Percentiles rank a stretch among this genome's conserved stretches.
These are phyloP conservation scores for Cyberlindnera amylophila DNA, from an alignment of 805 yeast species.

Conservation along the genomic window DNA sequence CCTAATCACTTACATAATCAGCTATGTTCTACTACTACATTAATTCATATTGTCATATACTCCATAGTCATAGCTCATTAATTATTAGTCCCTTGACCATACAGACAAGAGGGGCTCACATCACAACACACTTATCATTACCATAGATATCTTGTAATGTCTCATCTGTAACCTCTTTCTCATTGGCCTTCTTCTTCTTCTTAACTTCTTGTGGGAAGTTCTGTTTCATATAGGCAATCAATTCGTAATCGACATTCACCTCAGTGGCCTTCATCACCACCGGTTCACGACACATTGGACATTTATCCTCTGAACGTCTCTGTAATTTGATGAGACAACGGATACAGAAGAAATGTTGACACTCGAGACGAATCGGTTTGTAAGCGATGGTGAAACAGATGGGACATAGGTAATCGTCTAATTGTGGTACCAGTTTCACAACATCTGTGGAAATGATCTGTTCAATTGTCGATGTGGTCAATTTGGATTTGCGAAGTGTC, in stretches of 20 bases:
- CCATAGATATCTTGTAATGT: slow-evolving; percentile 27
- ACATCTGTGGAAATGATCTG: slow-evolving; percentile 50
- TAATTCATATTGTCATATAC: neutral
- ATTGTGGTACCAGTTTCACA: slow-evolving; percentile 59
- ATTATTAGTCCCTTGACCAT: no score
- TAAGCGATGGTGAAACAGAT: slow-evolving; percentile 67
- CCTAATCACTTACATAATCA: no score
- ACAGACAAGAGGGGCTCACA: no score
- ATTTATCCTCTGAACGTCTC: slow-evolving; percentile 50
- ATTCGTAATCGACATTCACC: slow-evolving; percentile 51
- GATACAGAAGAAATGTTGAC: slow-evolving; percentile 70
- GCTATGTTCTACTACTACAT: neutral
- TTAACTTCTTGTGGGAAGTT: slow-evolving; percentile 69
- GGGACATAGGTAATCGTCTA: slow-evolving; percentile 75
- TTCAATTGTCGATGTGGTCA: slow-evolving; percentile 20
- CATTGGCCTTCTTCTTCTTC: slow-evolving; percentile 54
- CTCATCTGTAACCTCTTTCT: slow-evolving; percentile 43
- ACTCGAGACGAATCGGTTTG: slow-evolving; percentile 62
- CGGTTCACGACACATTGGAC: slow-evolving; percentile 60
- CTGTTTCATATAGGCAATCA: slow-evolving; percentile 48
- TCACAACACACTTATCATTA: slow-evolving; percentile 13
- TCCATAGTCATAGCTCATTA: neutral
- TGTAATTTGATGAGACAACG: slow-evolving; percentile 68
- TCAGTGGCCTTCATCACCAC: slow-evolving; percentile 59
- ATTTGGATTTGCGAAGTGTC: slow-evolving; percentile 27